Conservation (phyloP, 305 asterid genomes). For the Solanum aculeatissimum region DNA sequence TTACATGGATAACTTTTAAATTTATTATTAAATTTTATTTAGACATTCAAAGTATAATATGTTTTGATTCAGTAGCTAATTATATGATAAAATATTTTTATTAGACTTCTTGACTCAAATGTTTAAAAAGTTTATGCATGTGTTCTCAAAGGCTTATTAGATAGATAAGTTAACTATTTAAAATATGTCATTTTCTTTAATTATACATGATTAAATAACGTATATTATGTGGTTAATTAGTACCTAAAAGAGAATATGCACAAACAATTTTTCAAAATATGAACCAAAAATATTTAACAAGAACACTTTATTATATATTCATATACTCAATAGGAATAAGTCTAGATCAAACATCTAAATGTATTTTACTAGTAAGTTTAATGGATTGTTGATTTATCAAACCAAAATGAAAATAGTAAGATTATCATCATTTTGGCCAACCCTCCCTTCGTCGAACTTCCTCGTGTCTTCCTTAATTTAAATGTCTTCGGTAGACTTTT, state of each 20-base stretch:
- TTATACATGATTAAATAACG: background rate
- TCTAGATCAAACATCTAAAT: background rate
- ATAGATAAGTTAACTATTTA: background rate
- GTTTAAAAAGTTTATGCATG: background rate
- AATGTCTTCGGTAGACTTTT: background rate
- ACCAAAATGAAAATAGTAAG: background rate
- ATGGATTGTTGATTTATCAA: background rate
- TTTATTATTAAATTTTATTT: too few species aligned
- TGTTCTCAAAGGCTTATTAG: background rate
- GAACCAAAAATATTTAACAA: background rate
- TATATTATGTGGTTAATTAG: background rate
- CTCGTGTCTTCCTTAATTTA: background rate
- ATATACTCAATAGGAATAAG: background rate
- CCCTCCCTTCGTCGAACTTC: background rate
- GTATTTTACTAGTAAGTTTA: background rate
- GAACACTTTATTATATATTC: background rate
- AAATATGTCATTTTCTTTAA: background rate
- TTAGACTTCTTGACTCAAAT: background rate
- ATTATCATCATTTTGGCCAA: background rate
- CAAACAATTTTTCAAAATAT: background rate
- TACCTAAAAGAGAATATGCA: background rate
- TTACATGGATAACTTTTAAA: background rate
- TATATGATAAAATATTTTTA: background rate
- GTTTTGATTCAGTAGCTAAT: too few species aligned
- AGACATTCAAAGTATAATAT: too few species aligned